phyloP scores from a whole-genome alignment of 345 rosid species.

The Linum usitatissimum region DNA sequence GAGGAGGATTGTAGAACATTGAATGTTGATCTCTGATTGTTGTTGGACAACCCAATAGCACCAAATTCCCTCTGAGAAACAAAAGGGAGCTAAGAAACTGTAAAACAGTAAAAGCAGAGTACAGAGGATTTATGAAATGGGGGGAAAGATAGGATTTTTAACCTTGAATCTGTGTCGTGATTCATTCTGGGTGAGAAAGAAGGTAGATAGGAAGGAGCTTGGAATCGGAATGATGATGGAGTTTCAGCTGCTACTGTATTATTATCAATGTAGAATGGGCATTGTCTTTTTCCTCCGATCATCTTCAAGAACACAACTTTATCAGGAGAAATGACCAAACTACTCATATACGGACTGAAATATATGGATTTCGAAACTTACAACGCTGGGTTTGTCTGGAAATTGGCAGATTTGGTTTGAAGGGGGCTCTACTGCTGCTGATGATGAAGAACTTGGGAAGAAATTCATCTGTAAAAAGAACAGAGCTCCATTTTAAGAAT shows the following conservation, averaged over 20 bases:
- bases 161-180: background rate
- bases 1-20: background rate
- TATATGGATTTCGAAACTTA: background rate
- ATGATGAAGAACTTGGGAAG: constrained; percentile 16
- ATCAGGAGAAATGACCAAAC: background rate
- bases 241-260: constrained; percentile 4
- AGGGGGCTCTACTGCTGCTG: constrained; percentile 41
- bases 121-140: too few species aligned
- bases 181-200: constrained; percentile 3
- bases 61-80: background rate
- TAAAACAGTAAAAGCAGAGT: too few species aligned
- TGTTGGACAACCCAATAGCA: background rate
- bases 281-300: constrained; percentile 28
- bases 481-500: background rate
- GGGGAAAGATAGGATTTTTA: too few species aligned
- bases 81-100: too few species aligned
- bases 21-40: background rate
- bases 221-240: constrained; percentile 14
- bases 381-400: constrained; percentile 32
- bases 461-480: constrained; percentile 30
- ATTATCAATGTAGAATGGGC: constrained; percentile 23
- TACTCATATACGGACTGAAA: too few species aligned
- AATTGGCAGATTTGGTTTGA: constrained; percentile 37
- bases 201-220: constrained; percentile 11
- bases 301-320: constrained; percentile 19